Conservation (phyloP, 306 rosid species). For the Oemleria cerasiformis region DNA sequence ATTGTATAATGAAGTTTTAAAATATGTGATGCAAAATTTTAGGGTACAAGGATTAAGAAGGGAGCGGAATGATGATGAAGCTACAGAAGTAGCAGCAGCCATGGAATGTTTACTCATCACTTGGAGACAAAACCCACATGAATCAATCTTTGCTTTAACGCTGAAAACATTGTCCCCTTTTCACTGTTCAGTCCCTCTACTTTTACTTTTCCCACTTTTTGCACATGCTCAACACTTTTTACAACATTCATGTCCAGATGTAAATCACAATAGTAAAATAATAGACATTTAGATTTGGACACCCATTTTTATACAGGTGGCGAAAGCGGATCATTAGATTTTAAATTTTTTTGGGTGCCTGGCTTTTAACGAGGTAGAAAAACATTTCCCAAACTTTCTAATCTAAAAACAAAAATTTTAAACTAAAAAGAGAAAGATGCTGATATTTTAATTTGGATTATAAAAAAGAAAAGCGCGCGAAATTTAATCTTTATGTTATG, state of each 20-base stretch:
- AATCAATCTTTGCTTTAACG: conserved; percentile 20
- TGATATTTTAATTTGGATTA: conserved; percentile 3
- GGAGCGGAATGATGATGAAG: not conserved
- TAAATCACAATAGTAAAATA: not conserved
- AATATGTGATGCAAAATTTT: conserved; percentile 9
- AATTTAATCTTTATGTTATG: conserved; percentile 14
- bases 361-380: conserved; percentile 11
- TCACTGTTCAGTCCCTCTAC: conserved; percentile 11
- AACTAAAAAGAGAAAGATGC: not conserved
- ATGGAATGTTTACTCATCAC: conserved; percentile 21
- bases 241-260: not conserved
- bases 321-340: conserved; percentile 16
- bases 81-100: not conserved
- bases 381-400: conserved; percentile 17
- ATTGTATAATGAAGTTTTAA: not conserved
- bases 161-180: conserved; percentile 5
- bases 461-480: conserved; percentile 26
- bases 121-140: conserved; percentile 30
- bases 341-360: conserved; percentile 18
- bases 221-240: not conserved
- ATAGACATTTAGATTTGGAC: not conserved
- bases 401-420: conserved; percentile 13
- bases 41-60: not conserved
- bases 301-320: not conserved
- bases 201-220: not conserved